Evolutionary conservation across 148 eudicot species (phyloP).

Genomic region (Beta vulgaris): DNA sequence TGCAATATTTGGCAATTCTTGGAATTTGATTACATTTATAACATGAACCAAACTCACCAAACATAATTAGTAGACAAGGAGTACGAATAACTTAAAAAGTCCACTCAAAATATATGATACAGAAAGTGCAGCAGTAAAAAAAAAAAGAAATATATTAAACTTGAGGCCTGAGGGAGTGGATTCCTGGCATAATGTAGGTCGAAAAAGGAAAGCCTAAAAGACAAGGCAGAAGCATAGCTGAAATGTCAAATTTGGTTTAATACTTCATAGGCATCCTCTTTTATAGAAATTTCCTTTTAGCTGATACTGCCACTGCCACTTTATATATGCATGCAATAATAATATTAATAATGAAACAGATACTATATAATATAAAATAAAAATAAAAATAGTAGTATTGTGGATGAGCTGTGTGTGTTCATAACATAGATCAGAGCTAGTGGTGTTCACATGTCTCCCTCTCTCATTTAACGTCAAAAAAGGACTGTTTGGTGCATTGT

Average conservation of each 20-base stretch:
- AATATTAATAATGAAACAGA: background rate
- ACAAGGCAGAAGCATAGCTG: slow-evolving; percentile 19
- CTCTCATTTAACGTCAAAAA: slow-evolving; percentile 12
- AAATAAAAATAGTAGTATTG: background rate
- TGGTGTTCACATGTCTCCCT: slow-evolving; percentile 16
- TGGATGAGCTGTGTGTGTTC: background rate
- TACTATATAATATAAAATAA: background rate
- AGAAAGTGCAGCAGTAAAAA: background rate
- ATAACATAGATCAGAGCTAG: slow-evolving; percentile 10
- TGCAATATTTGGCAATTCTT: background rate
- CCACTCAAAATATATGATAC: slow-evolving; percentile 14
- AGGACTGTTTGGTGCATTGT: slow-evolving; percentile 15
- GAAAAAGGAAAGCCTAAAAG: slow-evolving; percentile 22
- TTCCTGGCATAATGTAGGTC: background rate
- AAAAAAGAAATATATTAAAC: background rate
- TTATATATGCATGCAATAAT: background rate
- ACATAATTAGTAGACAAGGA: background rate
- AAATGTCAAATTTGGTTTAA: slow-evolving; percentile 16
- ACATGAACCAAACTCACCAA: slow-evolving; percentile 1
- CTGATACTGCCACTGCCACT: slow-evolving; percentile 8
- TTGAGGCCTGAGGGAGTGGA: background rate
- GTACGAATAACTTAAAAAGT: background rate
- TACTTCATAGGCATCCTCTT: slow-evolving; percentile 20
- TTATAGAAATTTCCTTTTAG: slow-evolving; percentile 1
- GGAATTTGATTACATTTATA: background rate